These are phyloP conservation scores for Euptelea pleiosperma DNA, from an alignment of 164 flowering plant genomes.

Conservation along the genomic window DNA sequence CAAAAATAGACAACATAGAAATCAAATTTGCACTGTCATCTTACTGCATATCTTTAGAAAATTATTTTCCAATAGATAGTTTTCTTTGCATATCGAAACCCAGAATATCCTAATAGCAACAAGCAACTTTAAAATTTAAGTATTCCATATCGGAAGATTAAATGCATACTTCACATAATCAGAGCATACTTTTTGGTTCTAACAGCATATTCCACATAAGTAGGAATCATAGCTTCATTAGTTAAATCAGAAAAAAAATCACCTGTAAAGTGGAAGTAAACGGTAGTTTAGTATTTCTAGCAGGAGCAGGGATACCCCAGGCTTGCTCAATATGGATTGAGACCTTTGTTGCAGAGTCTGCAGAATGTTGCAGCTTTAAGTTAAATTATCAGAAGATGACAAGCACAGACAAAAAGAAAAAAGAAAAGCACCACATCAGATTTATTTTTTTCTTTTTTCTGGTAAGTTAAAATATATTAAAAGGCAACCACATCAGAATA, in stretches of 20 bases:
- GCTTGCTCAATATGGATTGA: slow-evolving; percentile 66
- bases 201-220: no score
- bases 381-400: background rate
- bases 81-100: no score
- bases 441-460: no score
- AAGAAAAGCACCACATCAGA: background rate
- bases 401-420: background rate
- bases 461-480: no score
- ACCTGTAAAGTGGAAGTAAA: slow-evolving; percentile 93
- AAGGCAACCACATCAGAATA: no score
- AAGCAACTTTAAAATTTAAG: no score
- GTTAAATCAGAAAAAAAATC: slow-evolving; percentile 7
- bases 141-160: no score
- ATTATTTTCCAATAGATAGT: no score
- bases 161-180: no score
- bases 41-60: no score
- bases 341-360: slow-evolving; percentile 82
- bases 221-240: background rate
- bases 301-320: slow-evolving; percentile 69
- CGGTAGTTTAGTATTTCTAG: slow-evolving; percentile 95
- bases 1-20: background rate
- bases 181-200: no score
- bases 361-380: slow-evolving; percentile 14
- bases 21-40: background rate
- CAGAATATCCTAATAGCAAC: no score